These are phyloP conservation scores for Panicum hallii DNA, from an alignment of 202 grass and related monocot genomes.

Conservation along the genomic window DNA sequence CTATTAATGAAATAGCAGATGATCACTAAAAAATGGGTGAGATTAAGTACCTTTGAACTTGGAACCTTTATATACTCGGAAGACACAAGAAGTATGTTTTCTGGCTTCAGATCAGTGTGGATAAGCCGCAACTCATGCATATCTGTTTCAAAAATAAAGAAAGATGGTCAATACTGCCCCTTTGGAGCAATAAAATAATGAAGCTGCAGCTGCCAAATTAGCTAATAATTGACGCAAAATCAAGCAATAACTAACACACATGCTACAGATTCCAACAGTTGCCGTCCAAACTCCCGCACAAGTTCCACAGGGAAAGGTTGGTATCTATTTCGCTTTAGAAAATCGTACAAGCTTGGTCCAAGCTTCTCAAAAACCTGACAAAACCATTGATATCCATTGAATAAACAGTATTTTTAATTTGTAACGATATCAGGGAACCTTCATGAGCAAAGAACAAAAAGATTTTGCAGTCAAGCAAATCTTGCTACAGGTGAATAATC, in stretches of 20 bases:
- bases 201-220: constrained; percentile 54
- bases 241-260: constrained; percentile 79
- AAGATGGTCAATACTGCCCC: constrained; percentile 53
- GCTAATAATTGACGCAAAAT: constrained; percentile 62
- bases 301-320: constrained; percentile 98
- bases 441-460: constrained; percentile 55
- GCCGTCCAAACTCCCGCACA: constrained; percentile 98
- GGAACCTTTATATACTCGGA: constrained; percentile 87
- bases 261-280: constrained; percentile 99
- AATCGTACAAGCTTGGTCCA: constrained; percentile 99
- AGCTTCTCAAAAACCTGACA: constrained; percentile 99
- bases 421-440: constrained; percentile 53
- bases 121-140: constrained; percentile 93
- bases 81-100: constrained; percentile 95
- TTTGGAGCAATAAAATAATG: constrained; percentile 46
- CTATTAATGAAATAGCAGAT: constrained; percentile 54
- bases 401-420: constrained; percentile 73
- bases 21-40: constrained; percentile 49
- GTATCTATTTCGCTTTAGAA: constrained; percentile 99
- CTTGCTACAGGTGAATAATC: constrained; percentile 23
- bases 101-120: constrained; percentile 99
- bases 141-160: constrained; percentile 70
- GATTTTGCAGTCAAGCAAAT: constrained; percentile 37
- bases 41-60: constrained; percentile 73
- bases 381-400: constrained; percentile 86